These are phyloP conservation scores for Dalbergia cultrata DNA, from an alignment of 306 rosid species.

Conservation along the genomic window DNA sequence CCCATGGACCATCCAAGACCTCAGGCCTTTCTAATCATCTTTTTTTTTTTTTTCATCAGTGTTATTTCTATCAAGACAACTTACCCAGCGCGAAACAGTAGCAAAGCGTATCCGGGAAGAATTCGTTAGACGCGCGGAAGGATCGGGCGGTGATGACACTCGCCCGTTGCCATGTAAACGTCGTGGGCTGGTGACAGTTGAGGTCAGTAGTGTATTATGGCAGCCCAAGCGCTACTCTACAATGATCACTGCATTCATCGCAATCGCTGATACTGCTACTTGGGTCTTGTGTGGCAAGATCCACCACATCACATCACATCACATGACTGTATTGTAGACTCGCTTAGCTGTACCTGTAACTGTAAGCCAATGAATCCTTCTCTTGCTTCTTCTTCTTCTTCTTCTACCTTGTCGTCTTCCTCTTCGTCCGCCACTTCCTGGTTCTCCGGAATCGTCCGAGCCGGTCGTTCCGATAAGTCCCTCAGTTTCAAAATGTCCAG, in stretches of 20 bases:
- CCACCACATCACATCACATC: neutral
- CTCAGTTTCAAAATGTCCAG: constrained; percentile 54
- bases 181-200: neutral
- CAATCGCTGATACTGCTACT: neutral
- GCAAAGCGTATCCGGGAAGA: neutral
- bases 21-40: neutral
- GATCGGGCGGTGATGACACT: constrained; percentile 6
- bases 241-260: neutral
- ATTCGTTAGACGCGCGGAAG: constrained; percentile 23
- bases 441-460: constrained; percentile 88
- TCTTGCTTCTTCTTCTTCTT: constrained; percentile 56
- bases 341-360: neutral
- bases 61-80: neutral
- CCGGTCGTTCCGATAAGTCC: constrained; percentile 66
- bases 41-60: neutral
- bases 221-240: neutral
- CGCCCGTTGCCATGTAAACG: neutral
- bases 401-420: constrained; percentile 51
- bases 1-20: neutral
- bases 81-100: neutral
- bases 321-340: constrained; percentile 25
- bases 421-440: constrained; percentile 74
- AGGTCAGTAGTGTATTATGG: neutral
- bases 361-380: constrained; percentile 72
- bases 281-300: neutral